phyloP scores from a whole-genome alignment of 352 stramenopile species.

The Globisporangium paddicum region DNA sequence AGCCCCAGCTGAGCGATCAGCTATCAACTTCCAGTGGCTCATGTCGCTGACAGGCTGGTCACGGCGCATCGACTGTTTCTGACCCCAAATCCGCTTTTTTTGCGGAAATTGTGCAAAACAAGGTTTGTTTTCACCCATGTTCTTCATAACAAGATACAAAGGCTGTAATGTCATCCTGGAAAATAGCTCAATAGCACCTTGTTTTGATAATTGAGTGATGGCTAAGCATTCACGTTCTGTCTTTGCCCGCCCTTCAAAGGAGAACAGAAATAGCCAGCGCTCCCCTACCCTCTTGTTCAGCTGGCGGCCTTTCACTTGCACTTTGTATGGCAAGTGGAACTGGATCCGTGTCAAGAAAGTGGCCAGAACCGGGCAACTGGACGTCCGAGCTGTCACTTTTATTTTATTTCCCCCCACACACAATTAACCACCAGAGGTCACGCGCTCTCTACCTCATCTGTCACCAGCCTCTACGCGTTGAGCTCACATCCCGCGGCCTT shows the following conservation, averaged over 20 bases:
- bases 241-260: background rate
- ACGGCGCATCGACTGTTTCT: background rate
- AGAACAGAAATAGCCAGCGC: constrained; percentile 3
- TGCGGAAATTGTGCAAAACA: background rate
- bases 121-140: background rate
- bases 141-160: background rate
- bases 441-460: background rate
- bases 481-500: background rate
- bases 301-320: background rate
- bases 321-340: background rate
- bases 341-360: background rate
- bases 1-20: background rate
- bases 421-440: background rate
- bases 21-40: background rate
- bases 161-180: no score
- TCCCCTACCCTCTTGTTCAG: background rate
- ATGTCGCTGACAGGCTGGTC: background rate
- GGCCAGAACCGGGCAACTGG: background rate
- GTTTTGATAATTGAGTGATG: background rate
- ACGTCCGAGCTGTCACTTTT: background rate
- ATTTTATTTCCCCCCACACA: background rate
- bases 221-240: no score
- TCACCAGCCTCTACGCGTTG: background rate
- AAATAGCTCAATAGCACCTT: no score
- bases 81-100: background rate